Evolutionary conservation across 306 rosid genomes (phyloP).

Genomic region (Lithocarpus polystachyus): DNA sequence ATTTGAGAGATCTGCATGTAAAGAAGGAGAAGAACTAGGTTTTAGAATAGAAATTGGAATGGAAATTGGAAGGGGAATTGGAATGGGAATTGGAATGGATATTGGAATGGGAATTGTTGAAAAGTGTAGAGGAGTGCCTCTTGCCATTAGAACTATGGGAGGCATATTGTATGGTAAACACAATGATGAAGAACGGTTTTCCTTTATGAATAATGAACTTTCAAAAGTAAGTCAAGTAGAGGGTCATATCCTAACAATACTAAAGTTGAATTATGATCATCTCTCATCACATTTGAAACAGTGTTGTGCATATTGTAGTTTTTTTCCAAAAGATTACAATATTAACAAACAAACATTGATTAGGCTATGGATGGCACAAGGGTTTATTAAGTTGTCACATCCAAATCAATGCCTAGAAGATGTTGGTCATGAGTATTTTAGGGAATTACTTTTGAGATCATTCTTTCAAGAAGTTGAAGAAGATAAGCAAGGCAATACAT

Average conservation of each 20-base stretch:
- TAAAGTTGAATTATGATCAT: slow-evolving; percentile 5
- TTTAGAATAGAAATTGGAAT: background rate
- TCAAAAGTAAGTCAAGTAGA: background rate
- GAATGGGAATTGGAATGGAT: slow-evolving; percentile 8
- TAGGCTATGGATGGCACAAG: slow-evolving; percentile 40
- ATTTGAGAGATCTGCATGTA: background rate
- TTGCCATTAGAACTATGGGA: slow-evolving; percentile 16
- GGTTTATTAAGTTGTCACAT: slow-evolving; percentile 12
- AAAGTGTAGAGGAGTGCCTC: slow-evolving; percentile 17
- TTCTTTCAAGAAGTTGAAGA: slow-evolving; percentile 20
- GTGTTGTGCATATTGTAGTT: slow-evolving; percentile 35
- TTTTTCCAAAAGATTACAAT: slow-evolving; percentile 18
- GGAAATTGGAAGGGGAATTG: slow-evolving; percentile 22
- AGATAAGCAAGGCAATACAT: background rate
- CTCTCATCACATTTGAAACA: slow-evolving; percentile 36
- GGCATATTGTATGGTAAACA: background rate
- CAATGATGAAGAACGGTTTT: rapidly evolving
- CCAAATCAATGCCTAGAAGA: slow-evolving; percentile 24
- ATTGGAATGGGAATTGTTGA: slow-evolving; percentile 23
- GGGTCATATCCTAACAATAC: background rate
- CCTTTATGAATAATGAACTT: rapidly evolving
- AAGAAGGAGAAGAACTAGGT: background rate
- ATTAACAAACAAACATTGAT: slow-evolving; percentile 18
- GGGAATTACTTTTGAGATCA: slow-evolving; percentile 23
- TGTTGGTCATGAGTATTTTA: slow-evolving; percentile 35